Percentiles rank a stretch among this genome's conserved stretches.
Evolutionary conservation across 2,329 filamentous ascomycete genomes (phyloP).

Genomic region (Chrysoporthe puriensis): DNA sequence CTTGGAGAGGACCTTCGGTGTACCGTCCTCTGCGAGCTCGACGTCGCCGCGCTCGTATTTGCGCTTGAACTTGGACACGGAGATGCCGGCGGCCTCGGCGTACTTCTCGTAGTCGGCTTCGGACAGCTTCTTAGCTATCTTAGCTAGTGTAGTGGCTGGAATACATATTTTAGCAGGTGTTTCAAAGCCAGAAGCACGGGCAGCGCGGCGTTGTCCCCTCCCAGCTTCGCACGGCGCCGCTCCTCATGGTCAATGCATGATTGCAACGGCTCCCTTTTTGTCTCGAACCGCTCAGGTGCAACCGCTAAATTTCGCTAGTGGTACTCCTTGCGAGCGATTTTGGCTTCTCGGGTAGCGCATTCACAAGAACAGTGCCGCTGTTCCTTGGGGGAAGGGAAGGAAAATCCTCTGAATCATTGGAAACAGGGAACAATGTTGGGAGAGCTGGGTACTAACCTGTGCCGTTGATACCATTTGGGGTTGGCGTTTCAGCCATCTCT

Average conservation of each 20-base stretch:
- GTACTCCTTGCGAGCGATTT: slow-evolving; percentile 32
- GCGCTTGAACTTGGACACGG: slow-evolving; percentile 76
- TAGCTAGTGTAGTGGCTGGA: slow-evolving; percentile 39
- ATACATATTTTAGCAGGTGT: slow-evolving; percentile 23
- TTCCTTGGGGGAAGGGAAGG: slow-evolving; percentile 21
- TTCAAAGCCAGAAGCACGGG: slow-evolving; percentile 36
- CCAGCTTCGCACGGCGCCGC: no score
- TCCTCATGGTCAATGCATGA: slow-evolving; percentile 36
- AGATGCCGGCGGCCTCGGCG: slow-evolving; percentile 70
- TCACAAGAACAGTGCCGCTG: slow-evolving; percentile 30
- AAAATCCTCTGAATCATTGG: slow-evolving; percentile 14
- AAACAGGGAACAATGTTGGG: background rate
- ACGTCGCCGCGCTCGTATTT: slow-evolving; percentile 80
- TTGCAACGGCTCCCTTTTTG: slow-evolving; percentile 45
- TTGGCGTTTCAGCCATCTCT: slow-evolving; percentile 33
- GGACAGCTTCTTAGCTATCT: slow-evolving; percentile 47
- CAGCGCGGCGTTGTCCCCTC: slow-evolving; percentile 38
- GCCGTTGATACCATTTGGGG: slow-evolving; percentile 23
- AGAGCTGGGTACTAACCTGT: slow-evolving; percentile 18
- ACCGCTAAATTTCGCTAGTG: slow-evolving; percentile 33
- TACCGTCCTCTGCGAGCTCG: slow-evolving; percentile 66
- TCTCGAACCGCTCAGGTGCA: slow-evolving; percentile 31
- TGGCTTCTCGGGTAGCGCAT: slow-evolving; percentile 27
- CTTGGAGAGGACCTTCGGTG: slow-evolving; percentile 70
- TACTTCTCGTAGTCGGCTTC: slow-evolving; percentile 62